These are phyloP conservation scores for Benincasa hispida DNA, from an alignment of 306 rosid genomes.

Conservation along the genomic window DNA sequence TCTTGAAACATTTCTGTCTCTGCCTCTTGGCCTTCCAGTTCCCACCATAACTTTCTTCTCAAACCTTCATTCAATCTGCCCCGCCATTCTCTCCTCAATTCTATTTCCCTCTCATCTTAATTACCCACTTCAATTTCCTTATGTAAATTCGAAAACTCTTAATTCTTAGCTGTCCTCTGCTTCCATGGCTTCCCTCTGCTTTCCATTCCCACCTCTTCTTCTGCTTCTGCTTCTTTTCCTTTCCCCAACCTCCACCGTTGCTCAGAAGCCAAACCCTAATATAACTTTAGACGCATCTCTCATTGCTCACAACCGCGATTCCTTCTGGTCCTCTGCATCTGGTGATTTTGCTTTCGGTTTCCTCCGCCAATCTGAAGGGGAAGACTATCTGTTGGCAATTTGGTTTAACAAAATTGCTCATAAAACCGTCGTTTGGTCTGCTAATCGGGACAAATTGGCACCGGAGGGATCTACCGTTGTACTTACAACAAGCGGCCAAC, in stretches of 20 bases:
- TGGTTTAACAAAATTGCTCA: conserved; percentile 31
- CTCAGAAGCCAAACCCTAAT: conserved; percentile 10
- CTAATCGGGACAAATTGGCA: conserved; percentile 8
- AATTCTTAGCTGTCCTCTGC: background rate
- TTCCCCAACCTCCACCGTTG: background rate
- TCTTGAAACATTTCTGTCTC: background rate
- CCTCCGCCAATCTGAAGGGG: conserved; percentile 5
- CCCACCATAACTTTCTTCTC: background rate
- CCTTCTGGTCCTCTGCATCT: conserved; percentile 17
- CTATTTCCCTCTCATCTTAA: background rate
- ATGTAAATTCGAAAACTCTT: background rate
- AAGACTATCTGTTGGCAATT: conserved; percentile 22
- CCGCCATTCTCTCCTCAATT: background rate
- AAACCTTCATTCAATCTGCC: background rate
- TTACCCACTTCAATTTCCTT: background rate
- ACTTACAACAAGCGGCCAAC: conserved; percentile 12
- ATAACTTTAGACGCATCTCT: conserved; percentile 12
- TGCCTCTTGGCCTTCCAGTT: background rate
- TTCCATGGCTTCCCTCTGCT: background rate
- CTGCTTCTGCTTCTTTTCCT: conserved; percentile 9
- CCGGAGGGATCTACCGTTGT: conserved; percentile 22
- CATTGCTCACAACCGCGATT: background rate
- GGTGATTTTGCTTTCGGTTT: conserved; percentile 37
- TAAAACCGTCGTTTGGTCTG: conserved; percentile 30
- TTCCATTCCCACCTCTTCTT: background rate